Evolutionary conservation across 371 early-diverging fungal genomes (phyloP).

Genomic region (Mucor indicus): DNA sequence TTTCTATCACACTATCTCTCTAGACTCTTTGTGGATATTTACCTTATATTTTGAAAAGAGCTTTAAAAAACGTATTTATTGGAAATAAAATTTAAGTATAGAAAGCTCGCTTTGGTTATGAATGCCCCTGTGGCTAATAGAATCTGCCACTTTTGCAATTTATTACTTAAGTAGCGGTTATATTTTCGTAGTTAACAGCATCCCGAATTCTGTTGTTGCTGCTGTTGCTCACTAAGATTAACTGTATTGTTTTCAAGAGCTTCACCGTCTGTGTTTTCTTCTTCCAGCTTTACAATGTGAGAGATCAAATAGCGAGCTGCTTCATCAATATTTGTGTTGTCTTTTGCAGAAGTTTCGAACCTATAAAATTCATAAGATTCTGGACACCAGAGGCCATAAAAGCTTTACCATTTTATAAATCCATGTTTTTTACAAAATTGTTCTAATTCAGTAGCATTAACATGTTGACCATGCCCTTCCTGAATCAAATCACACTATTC

Average conservation of each 20-base stretch:
- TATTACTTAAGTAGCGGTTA: too few species aligned
- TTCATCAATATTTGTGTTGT: slow-evolving; percentile 65
- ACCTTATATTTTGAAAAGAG: too few species aligned
- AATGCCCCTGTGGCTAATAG: too few species aligned
- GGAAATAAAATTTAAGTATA: too few species aligned
- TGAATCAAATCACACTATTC: slow-evolving; percentile 36
- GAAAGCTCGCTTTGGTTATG: too few species aligned
- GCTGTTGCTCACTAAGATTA: slow-evolving; percentile 4
- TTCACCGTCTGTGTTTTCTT: slow-evolving; percentile 32
- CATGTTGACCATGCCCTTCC: slow-evolving; percentile 47
- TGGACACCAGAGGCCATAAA: too few species aligned
- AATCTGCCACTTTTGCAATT: too few species aligned
- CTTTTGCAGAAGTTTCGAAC: slow-evolving; percentile 68
- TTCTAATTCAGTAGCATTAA: slow-evolving; percentile 48
- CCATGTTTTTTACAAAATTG: slow-evolving; percentile 55
- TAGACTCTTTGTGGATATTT: too few species aligned
- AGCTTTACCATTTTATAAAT: slow-evolving; percentile 53
- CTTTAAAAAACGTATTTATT: too few species aligned
- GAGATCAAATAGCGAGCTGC: slow-evolving; percentile 54
- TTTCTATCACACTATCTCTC: too few species aligned
- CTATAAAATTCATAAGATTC: slow-evolving; percentile 31
- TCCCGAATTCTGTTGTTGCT: slow-evolving; percentile 16
- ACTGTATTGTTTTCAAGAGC: slow-evolving; percentile 17
- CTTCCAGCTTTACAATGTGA: slow-evolving; percentile 35
- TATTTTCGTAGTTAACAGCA: too few species aligned